Evolutionary conservation across 2,329 filamentous ascomycete genomes (phyloP).

Genomic region (Fusarium drepaniforme): DNA sequence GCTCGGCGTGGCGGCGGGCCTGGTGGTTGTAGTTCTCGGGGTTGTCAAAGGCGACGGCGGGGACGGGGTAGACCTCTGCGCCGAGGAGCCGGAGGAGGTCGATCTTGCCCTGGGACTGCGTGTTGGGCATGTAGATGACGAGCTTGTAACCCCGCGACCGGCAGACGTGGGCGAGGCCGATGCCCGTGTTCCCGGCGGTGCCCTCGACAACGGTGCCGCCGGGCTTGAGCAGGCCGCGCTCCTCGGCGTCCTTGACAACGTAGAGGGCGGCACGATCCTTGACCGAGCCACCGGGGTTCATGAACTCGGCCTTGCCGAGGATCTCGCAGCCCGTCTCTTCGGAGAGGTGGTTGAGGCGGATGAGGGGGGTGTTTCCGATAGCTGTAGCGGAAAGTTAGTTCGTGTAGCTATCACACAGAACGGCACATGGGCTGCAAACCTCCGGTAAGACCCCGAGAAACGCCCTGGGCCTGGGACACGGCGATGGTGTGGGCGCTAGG

Average conservation of each 20-base stretch:
- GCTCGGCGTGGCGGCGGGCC: conserved; percentile 88
- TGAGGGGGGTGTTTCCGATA: conserved; percentile 97
- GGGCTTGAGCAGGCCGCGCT: conserved; percentile 82
- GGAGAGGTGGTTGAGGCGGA: conserved; percentile 89
- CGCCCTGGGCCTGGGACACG: conserved; percentile 83
- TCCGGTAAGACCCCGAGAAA: conserved; percentile 83
- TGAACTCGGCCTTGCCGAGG: conserved; percentile 97
- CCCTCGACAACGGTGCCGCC: conserved; percentile 97
- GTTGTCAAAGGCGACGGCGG: conserved; percentile 95
- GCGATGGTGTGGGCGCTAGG: conserved; percentile 73
- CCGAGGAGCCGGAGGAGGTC: conserved; percentile 91
- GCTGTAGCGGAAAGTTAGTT: conserved; percentile 62
- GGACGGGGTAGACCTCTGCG: conserved; percentile 95
- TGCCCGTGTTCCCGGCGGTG: conserved; percentile 97
- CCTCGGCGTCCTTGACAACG: conserved; percentile 93
- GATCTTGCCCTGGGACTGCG: conserved; percentile 97
- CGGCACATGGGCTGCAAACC: conserved; percentile 64
- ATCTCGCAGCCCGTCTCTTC: conserved; percentile 93
- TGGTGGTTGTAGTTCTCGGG: conserved; percentile 99
- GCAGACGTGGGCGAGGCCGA: conserved; percentile 97
- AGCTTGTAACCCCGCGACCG: conserved; percentile 91
- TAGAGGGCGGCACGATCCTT: conserved; percentile 97
- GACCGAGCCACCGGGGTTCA: conserved; percentile 95
- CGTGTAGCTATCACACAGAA: background rate
- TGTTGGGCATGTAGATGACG: conserved; percentile 99